Evolutionary conservation across 805 yeast species (phyloP).

Genomic region (Wickerhamiella spandovensis): DNA sequence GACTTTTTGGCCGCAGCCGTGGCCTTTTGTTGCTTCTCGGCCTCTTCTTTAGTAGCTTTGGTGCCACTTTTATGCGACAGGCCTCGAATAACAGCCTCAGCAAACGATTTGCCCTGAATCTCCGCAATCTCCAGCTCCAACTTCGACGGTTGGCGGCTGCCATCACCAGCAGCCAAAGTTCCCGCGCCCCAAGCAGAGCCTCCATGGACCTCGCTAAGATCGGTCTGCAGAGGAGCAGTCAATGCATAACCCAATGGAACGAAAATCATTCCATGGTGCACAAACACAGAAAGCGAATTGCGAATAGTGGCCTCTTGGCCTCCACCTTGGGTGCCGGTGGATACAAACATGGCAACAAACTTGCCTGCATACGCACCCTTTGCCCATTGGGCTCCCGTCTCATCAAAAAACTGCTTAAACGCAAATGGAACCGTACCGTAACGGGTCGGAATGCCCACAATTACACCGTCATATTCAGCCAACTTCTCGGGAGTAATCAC

Average conservation of each 20-base stretch:
- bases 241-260: slow-evolving; percentile 70
- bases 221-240: slow-evolving; percentile 39
- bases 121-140: slow-evolving; percentile 51
- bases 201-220: slow-evolving; percentile 58
- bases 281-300: slow-evolving; percentile 48
- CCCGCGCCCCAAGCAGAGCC: slow-evolving; percentile 85
- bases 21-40: background rate
- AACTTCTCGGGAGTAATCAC: slow-evolving; percentile 48
- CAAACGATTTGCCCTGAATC: slow-evolving; percentile 57
- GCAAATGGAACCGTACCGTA: slow-evolving; percentile 74
- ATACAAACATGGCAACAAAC: slow-evolving; percentile 57
- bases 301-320: slow-evolving; percentile 66
- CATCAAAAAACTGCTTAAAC: slow-evolving; percentile 61
- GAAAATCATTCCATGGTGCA: slow-evolving; percentile 70
- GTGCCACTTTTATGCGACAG: slow-evolving; percentile 3
- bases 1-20: background rate
- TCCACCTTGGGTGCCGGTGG: slow-evolving; percentile 68
- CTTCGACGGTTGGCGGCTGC: slow-evolving; percentile 53
- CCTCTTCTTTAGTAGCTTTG: slow-evolving; percentile 3
- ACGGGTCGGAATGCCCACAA: slow-evolving; percentile 81
- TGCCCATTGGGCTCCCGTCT: slow-evolving; percentile 73
- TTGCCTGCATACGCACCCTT: slow-evolving; percentile 59
- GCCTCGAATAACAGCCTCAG: slow-evolving; percentile 25
- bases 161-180: slow-evolving; percentile 61
- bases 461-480: slow-evolving; percentile 57